Percentiles rank a stretch among this genome's conserved stretches.
phyloP scores from a whole-genome alignment of 768 basidiomycete genomes.

The Candolleomyces eurysporus region DNA sequence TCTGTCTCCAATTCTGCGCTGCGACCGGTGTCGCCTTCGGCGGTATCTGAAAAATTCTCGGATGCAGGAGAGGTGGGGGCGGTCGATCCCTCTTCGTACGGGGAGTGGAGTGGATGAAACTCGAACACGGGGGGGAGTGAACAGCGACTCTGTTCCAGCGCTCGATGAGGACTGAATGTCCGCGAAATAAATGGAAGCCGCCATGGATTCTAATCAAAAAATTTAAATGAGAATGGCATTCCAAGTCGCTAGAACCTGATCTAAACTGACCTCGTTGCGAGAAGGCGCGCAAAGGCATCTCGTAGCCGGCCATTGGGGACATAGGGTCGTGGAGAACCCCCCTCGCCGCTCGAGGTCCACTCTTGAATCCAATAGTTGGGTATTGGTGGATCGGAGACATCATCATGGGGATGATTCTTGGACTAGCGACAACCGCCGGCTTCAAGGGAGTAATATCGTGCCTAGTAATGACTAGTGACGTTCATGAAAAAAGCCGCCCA shows the following conservation, averaged over 20 bases:
- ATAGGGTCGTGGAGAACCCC: constrained; percentile 4
- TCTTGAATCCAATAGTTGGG: neutral
- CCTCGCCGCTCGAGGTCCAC: constrained; percentile 5
- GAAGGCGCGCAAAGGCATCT: constrained; percentile 2
- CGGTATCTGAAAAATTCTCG: neutral
- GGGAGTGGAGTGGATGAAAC: constrained; percentile 1
- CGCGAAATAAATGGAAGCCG: neutral
- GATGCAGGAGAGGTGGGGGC: neutral
- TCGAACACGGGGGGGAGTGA: neutral
- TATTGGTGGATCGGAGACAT: neutral
- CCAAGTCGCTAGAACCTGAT: neutral
- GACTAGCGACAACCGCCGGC: neutral
- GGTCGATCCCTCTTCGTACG: neutral
- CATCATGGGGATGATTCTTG: neutral
- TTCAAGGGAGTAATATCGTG: neutral
- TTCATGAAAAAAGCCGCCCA: neutral
- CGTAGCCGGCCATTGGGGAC: neutral
- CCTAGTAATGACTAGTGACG: neutral
- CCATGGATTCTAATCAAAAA: neutral
- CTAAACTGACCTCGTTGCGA: neutral
- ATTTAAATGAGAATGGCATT: no score
- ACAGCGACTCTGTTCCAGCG: neutral
- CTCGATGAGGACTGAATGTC: neutral
- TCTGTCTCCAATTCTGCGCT: neutral
- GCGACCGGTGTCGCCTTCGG: no score